Conservation (phyloP, 2,329 filamentous ascomycete genomes). For the Botryotinia convoluta region DNA sequence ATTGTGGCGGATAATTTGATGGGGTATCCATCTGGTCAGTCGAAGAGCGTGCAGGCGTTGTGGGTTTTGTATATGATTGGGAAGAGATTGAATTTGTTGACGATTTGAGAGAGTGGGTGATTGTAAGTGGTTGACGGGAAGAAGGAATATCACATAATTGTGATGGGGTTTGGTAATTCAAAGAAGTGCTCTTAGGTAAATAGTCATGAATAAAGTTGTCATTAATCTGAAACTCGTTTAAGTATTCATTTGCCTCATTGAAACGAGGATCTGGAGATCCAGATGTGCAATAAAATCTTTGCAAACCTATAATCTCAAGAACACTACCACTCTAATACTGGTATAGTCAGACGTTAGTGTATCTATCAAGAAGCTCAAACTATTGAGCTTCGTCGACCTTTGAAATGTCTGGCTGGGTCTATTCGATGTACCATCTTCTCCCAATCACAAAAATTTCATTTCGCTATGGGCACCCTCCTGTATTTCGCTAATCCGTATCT, state of each 20-base stretch:
- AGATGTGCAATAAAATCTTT: too few species aligned
- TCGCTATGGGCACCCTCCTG: background rate
- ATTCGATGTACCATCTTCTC: background rate
- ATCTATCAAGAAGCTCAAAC: background rate
- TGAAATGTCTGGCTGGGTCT: background rate
- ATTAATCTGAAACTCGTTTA: too few species aligned
- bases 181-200: background rate
- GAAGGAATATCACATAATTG: background rate
- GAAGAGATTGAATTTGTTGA: background rate
- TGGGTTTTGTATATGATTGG: background rate
- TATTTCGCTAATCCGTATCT: rapidly evolving
- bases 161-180: background rate
- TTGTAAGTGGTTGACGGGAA: background rate
- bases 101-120: background rate
- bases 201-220: background rate
- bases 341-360: background rate
- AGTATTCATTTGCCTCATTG: too few species aligned
- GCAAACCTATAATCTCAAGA: background rate
- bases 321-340: background rate
- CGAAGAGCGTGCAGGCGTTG: background rate
- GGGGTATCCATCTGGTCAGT: background rate
- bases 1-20: background rate
- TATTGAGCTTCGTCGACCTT: background rate
- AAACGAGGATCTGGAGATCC: too few species aligned
- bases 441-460: background rate